Evolutionary conservation across 495 filamentous ascomycete species (phyloP).

Genomic region (Venustampulla echinocandica): DNA sequence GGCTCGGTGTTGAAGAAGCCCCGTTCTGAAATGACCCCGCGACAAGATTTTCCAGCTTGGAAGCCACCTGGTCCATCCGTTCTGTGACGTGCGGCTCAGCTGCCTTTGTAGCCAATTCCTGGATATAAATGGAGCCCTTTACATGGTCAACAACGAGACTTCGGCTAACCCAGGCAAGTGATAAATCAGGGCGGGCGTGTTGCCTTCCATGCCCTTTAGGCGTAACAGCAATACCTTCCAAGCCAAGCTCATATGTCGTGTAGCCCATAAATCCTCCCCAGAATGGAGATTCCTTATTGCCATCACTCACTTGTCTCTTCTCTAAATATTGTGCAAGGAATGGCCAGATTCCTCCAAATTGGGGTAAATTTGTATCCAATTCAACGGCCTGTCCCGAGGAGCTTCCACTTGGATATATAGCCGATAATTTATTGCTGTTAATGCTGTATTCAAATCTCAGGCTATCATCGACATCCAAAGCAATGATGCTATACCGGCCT

Average conservation of each 20-base stretch:
- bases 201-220: slow-evolving; percentile 22
- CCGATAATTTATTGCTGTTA: slow-evolving; percentile 31
- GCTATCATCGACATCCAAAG: slow-evolving; percentile 43
- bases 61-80: slow-evolving; percentile 1
- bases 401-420: slow-evolving; percentile 17
- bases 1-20: too few species aligned
- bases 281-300: slow-evolving; percentile 48
- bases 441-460: slow-evolving; percentile 45
- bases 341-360: slow-evolving; percentile 42
- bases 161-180: slow-evolving; percentile 65
- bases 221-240: slow-evolving; percentile 49
- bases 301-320: slow-evolving; percentile 30
- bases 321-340: slow-evolving; percentile 52
- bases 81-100: slow-evolving; percentile 21
- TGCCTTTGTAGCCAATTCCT: slow-evolving; percentile 38
- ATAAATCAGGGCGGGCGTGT: slow-evolving; percentile 57
- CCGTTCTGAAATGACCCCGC: too few species aligned
- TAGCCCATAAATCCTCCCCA: slow-evolving; percentile 87
- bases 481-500: slow-evolving; percentile 62
- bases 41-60: not conserved
- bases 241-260: slow-evolving; percentile 79
- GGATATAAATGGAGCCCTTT: slow-evolving; percentile 51
- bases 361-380: slow-evolving; percentile 24
- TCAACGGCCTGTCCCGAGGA: slow-evolving; percentile 14
- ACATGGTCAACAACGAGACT: slow-evolving; percentile 75